Base-by-base conservation (phyloP, 1,139 yeast genomes). In the Suhomyces terraborum region DNA sequence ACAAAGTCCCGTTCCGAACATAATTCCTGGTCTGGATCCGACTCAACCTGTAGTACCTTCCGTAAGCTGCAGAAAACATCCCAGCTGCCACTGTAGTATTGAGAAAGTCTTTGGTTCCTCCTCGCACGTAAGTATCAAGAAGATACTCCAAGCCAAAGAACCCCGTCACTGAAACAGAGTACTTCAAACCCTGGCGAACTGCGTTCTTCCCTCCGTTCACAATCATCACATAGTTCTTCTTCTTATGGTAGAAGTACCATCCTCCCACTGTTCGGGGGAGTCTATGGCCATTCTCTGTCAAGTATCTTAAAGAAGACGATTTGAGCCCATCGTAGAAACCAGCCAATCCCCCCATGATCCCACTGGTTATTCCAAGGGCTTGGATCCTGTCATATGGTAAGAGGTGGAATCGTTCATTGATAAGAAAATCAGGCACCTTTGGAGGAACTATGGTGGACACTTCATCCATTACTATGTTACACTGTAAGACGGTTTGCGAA, bases 211-310 rank as follows among this genome's bases (percentile, higher is more conserved):
- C 61, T 0, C 86, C 88, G 19, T 66, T 67, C 41, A 77, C 69
- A 30, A 85, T 63, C 66, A 88, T 80, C 32, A 84, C 85, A 59
- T 86, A 86, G 61, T 86, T 85, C 66, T 87, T 88, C 50, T 88
- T 76, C 62, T 86, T 88, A 62, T 88, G 95, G 62, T 88, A 88
- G 58, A 84, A 85, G 58, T 85, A 88, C 96, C 96, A 88, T 0
- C 93, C 94, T 24, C 89, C 93, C 41, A 82, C 85, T 0, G 85
- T 82, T 17, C 66, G 71, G 4, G 96, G 96, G 46, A 88, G 66
- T 35, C 96, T 63, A 56, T 88, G 96, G 9, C 94, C 86, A 55
- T 88, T 88, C 50, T 86, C 89, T 1, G 91, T 88, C 40, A 88
- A 68, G 53, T 79, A 88, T 35, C 81, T 72, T 29, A 82, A 62